Evolutionary conservation across 352 stramenopile genomes (phyloP).

Genomic region (Globisporangium spinosum): DNA sequence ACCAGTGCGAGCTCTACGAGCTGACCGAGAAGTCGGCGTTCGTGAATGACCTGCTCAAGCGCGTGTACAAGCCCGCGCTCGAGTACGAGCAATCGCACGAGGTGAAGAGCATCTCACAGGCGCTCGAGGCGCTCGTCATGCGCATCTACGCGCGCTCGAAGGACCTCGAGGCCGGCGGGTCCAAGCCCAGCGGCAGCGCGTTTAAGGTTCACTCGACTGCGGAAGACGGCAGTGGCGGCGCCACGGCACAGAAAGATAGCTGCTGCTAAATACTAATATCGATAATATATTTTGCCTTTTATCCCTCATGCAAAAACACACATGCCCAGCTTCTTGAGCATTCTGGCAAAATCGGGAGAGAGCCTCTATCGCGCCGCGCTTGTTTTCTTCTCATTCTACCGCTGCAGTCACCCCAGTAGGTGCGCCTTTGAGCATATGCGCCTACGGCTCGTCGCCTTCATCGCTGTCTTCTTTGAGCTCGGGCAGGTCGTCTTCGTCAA

Average conservation of each 20-base stretch:
- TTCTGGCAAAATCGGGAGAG: background rate
- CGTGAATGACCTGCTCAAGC: conserved; percentile 28
- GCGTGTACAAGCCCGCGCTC: conserved; percentile 26
- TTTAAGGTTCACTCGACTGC: conserved; percentile 35
- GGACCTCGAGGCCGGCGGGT: conserved; percentile 42
- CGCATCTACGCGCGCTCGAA: conserved; percentile 70
- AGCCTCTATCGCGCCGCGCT: background rate
- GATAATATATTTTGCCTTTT: conserved; percentile 13
- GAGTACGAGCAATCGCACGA: conserved; percentile 47
- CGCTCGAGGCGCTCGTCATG: conserved; percentile 59
- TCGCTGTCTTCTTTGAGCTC: conserved; percentile 61
- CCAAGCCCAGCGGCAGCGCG: conserved; percentile 39
- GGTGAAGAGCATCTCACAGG: conserved; percentile 45
- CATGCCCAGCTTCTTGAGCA: background rate
- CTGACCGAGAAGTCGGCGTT: conserved; percentile 40
- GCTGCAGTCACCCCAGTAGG: background rate
- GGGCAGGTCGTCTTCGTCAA: conserved; percentile 87
- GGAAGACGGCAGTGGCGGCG: background rate
- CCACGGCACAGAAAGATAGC: conserved; percentile 18
- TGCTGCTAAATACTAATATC: conserved; percentile 38
- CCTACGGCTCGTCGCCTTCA: conserved; percentile 16
- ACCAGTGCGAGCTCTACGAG: conserved; percentile 58
- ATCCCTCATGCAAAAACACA: background rate
- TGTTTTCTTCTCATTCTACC: background rate
- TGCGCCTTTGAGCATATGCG: background rate